phyloP scores from a whole-genome alignment of 441 rosid genomes.

The Gossypium schwendimanii region DNA sequence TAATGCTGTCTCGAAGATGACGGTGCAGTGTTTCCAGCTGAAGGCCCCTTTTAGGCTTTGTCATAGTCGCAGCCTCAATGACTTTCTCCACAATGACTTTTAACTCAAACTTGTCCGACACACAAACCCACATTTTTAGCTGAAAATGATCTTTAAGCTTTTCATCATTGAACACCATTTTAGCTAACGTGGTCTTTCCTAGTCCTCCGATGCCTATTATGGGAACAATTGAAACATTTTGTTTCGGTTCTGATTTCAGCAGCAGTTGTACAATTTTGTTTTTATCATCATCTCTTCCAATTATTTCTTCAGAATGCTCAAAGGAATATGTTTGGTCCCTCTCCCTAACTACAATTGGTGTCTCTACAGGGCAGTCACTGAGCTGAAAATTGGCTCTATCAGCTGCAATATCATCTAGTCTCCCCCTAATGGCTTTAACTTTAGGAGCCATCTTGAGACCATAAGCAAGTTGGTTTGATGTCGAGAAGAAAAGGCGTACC shows the following conservation, averaged over 20 bases:
- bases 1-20: too few relatives aligned
- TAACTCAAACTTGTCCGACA: background rate
- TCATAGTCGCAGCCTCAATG: too few relatives aligned
- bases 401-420: background rate
- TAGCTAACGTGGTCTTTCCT: slow-evolving; percentile 7
- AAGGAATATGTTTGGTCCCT: slow-evolving; percentile 19
- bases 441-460: slow-evolving; percentile 3
- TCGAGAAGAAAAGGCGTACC: background rate
- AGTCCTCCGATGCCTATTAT: slow-evolving; percentile 28
- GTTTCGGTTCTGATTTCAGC: background rate
- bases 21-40: too few relatives aligned
- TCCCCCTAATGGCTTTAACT: background rate
- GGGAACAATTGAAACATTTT: slow-evolving; percentile 17
- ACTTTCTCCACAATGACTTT: background rate
- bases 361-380: background rate
- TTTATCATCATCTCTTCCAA: slow-evolving; percentile 30
- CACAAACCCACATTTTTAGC: background rate
- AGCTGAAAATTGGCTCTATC: background rate
- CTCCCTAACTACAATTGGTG: background rate
- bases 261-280: slow-evolving; percentile 11
- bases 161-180: background rate
- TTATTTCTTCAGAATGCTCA: slow-evolving; percentile 10
- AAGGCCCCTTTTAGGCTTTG: too few relatives aligned
- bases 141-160: background rate
- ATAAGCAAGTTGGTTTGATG: background rate